Evolutionary conservation across 352 stramenopile genomes (phyloP), one percentile per base, ranked within the genome.

Genomic region (Pythium aquatile): DNA sequence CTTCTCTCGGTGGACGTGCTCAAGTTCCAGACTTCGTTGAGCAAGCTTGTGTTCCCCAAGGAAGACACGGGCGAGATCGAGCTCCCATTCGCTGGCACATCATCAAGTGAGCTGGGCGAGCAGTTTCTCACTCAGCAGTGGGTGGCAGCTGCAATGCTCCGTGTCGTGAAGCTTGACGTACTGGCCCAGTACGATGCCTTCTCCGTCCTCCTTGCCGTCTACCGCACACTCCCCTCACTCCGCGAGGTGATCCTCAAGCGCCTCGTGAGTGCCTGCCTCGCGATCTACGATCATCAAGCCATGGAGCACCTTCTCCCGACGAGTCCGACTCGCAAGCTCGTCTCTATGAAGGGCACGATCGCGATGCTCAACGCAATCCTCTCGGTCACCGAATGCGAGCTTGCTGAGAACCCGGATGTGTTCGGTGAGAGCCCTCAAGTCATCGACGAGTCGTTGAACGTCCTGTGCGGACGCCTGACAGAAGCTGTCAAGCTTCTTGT

Each of bases 201-300:
- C 35, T 72, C 83, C 1, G 78, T 90, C 30, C 63, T 90, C 0
- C 62, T 79, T 11, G 78, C 79, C 5, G 69, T 90, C 30, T 90
- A 90, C 53, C 72, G 72, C 5, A 63, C 68, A 13, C 72, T 87
- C 13, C 55, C 69, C 7, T 61, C 74, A 3, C 62, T 67, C 7
- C 79, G 79, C 11, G 14, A 65, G 7, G 68, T 56, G 51, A 66
- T 90, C 29, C 39, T 88, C 24, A 63, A 85, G 24, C 67, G 68
- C 14, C 49, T 76, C 5, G 61, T 70, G 1, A 66, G 70, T 3
- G 71, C 76, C 2, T 79, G 77, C 3, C 63, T 92, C n/a, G 79
- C 83, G 2, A 88, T 92, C 61, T 92, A 75, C 55, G 69, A 90
- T 52, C 77, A 90, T 56, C 83, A 90, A 69, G 60, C 74, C 28